Evolutionary conservation across 2,329 filamentous ascomycete genomes (phyloP).

Genomic region (Fusarium buharicum): DNA sequence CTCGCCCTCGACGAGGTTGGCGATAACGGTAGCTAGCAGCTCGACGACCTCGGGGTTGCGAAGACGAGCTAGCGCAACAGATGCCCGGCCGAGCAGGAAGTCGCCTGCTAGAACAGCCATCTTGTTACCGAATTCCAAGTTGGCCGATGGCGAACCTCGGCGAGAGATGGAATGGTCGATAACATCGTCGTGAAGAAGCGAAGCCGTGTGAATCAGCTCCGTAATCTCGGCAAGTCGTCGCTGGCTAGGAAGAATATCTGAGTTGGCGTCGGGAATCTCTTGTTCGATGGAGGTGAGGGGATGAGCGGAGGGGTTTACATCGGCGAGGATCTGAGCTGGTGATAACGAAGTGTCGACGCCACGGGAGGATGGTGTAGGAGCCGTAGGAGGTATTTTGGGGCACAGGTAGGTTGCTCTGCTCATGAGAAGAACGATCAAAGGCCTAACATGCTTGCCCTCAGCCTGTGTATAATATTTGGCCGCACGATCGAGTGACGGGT

Average conservation of each 20-base stretch:
- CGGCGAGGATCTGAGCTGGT: slow-evolving; percentile 71
- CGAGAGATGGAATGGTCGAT: slow-evolving; percentile 92
- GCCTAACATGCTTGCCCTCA: slow-evolving; percentile 96
- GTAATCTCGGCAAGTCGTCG: slow-evolving; percentile 94
- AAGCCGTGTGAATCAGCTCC: slow-evolving; percentile 96
- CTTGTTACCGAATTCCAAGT: slow-evolving; percentile 97
- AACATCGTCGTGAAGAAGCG: slow-evolving; percentile 96
- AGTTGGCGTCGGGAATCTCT: slow-evolving; percentile 54
- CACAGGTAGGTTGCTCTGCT: slow-evolving; percentile 88
- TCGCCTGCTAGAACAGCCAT: slow-evolving; percentile 99
- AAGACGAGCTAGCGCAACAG: slow-evolving; percentile 88
- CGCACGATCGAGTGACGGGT: slow-evolving; percentile 92
- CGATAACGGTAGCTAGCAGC: slow-evolving; percentile 93
- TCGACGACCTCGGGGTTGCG: slow-evolving; percentile 95
- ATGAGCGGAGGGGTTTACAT: slow-evolving; percentile 77
- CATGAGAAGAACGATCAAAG: slow-evolving; percentile 95
- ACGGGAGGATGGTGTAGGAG: slow-evolving; percentile 55
- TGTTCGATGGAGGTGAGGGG: slow-evolving; percentile 55
- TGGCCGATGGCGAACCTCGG: slow-evolving; percentile 86
- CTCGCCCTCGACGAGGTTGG: slow-evolving; percentile 96
- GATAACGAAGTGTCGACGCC: slow-evolving; percentile 66
- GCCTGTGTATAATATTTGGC: slow-evolving; percentile 98
- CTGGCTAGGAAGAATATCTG: slow-evolving; percentile 90
- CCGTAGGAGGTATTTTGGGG: slow-evolving; percentile 63
- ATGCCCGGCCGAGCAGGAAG: slow-evolving; percentile 91